Conservation (phyloP, 1,139 yeast genomes). For the Lodderomyces oxycetoniae region DNA sequence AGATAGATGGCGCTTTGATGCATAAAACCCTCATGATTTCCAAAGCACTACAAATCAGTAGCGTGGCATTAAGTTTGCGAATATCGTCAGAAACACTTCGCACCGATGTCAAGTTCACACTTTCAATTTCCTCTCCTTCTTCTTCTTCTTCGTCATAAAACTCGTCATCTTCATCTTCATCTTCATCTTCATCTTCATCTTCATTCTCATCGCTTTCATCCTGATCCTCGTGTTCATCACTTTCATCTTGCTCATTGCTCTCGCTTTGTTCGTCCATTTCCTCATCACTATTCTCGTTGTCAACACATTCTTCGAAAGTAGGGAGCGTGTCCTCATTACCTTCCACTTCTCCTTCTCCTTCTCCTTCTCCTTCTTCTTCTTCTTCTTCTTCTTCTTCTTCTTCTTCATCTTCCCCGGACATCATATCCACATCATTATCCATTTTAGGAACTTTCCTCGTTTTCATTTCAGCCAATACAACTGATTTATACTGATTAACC, state of each 20-base stretch:
- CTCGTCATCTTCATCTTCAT: constrained; percentile 9
- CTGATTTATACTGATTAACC: constrained; percentile 53
- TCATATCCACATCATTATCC: constrained; percentile 11
- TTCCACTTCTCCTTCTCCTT: constrained; percentile 7
- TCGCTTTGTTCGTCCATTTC: constrained; percentile 9
- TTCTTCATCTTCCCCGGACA: constrained; percentile 10
- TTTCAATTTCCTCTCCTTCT: constrained; percentile 13
- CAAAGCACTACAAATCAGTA: constrained; percentile 51
- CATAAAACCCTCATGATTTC: constrained; percentile 26
- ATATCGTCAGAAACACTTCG: constrained; percentile 13
- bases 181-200: constrained; percentile 6
- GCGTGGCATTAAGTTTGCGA: constrained; percentile 22
- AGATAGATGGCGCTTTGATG: constrained; percentile 39
- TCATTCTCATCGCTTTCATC: constrained; percentile 6
- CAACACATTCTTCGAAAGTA: no score
- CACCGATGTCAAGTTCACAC: constrained; percentile 6
- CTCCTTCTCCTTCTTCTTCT: constrained; percentile 1
- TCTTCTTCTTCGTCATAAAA: constrained; percentile 11
- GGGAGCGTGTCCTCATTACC: no score
- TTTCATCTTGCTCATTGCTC: constrained; percentile 8
- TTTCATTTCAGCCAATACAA: constrained; percentile 19
- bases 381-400: constrained; percentile 10
- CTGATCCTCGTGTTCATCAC: constrained; percentile 5
- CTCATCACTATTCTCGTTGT: constrained; percentile 11
- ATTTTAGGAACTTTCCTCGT: not conserved